Conservation (phyloP, 768 basidiomycete species). For the Tylopilus plumbeoviolaceoides region DNA sequence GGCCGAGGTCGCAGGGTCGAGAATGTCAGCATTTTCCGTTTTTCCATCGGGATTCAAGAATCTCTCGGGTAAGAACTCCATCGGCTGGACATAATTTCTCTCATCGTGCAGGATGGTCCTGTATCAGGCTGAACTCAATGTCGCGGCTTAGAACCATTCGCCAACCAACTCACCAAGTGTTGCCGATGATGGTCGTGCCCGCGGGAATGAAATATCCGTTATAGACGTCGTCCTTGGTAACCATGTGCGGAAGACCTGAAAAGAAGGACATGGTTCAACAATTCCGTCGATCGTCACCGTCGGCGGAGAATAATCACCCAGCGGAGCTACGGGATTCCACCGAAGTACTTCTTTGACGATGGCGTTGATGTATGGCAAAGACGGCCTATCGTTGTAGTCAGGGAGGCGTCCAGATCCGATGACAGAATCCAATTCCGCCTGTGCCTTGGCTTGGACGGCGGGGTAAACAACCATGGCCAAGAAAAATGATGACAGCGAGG, state of each 20-base stretch:
- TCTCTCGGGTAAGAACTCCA: constrained; percentile 36
- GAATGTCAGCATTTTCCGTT: constrained; percentile 28
- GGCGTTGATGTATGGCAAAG: constrained; percentile 26
- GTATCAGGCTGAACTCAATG: constrained; percentile 4
- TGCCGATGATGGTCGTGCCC: constrained; percentile 51
- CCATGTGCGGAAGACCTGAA: constrained; percentile 31
- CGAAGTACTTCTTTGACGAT: constrained; percentile 31
- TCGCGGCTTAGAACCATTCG: not conserved
- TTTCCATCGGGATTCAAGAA: constrained; percentile 36
- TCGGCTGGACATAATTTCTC: constrained; percentile 31
- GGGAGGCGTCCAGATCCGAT: constrained; percentile 28
- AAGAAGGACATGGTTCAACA: constrained; percentile 2
- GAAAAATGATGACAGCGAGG: constrained; percentile 29
- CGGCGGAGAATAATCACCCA: constrained; percentile 23
- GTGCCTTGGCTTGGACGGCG: constrained; percentile 27
- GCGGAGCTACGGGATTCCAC: constrained; percentile 32
- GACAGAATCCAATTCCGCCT: constrained; percentile 25
- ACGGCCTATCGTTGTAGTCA: constrained; percentile 29
- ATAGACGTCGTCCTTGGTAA: constrained; percentile 30
- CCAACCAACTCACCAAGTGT: constrained; percentile 43
- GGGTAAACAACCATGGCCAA: constrained; percentile 30
- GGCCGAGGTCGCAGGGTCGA: constrained; percentile 28
- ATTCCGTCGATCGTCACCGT: constrained; percentile 10
- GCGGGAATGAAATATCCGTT: constrained; percentile 32
- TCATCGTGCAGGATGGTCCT: constrained; percentile 40